phyloP scores from a whole-genome alignment of 768 basidiomycete species.

The button mushroom (Agaricus bisporus) region DNA sequence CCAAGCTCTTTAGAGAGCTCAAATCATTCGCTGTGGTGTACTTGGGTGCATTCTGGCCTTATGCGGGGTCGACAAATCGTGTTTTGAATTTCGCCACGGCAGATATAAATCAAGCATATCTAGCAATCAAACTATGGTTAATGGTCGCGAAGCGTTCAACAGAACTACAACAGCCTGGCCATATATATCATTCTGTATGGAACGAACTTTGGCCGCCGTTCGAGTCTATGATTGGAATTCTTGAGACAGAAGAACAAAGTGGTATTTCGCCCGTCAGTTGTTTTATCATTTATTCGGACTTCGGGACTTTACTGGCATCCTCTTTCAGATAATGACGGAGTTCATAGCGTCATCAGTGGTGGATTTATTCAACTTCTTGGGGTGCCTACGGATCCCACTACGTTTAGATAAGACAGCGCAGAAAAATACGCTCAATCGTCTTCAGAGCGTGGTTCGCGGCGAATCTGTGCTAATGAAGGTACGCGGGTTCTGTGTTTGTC shows the following conservation, averaged over 20 bases:
- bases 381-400: constrained; percentile 45
- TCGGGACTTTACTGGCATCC: constrained; percentile 1
- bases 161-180: constrained; percentile 16
- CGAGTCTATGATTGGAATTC: constrained; percentile 41
- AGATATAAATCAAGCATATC: constrained; percentile 65
- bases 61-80: constrained; percentile 28
- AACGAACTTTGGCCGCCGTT: constrained; percentile 75
- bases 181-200: constrained; percentile 46
- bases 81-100: constrained; percentile 39
- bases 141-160: constrained; percentile 40
- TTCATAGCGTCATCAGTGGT: constrained; percentile 56
- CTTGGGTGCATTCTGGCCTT: constrained; percentile 36
- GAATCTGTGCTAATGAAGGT: constrained; percentile 52
- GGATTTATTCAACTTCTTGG: constrained; percentile 60
- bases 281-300: not conserved
- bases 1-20: constrained; percentile 44
- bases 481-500: constrained; percentile 3
- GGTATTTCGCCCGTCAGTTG: constrained; percentile 34
- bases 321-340: constrained; percentile 42
- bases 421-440: constrained; percentile 40
- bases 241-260: constrained; percentile 42
- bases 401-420: constrained; percentile 49
- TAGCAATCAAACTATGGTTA: constrained; percentile 68
- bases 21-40: constrained; percentile 43
- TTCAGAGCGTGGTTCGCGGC: constrained; percentile 39